Base-by-base conservation (phyloP, 73 alveolate genomes). In the Tetrahymena malaccensis region DNA sequence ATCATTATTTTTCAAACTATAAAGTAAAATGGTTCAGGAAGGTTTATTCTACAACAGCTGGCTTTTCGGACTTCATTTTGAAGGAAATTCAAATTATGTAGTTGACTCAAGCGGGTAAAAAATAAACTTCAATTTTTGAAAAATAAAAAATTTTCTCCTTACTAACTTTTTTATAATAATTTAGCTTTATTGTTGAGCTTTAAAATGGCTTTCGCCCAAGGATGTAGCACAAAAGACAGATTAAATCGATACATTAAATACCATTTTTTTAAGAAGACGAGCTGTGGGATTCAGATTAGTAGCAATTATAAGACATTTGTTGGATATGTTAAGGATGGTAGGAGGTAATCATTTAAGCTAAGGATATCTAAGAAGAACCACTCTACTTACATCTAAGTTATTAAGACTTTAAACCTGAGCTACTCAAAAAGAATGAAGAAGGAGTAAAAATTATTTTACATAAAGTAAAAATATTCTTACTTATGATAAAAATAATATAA, bases 311-410 rank as follows among this genome's bases (percentile, higher is more conserved):
- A 43, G 95, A 95, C 55, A 35, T 58, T 1, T 95, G 97, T 34
- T 95, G 97, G 97, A 95, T 95, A n/a, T 95, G 97, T 50, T 85
- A 95, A 43, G 97, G 97, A 31, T 95, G 97, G 97, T 34, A 95
- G 55, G 95, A 95, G 55, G 95, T 95, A 4, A 50, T 85, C 33
- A 85, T 95, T 8, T 56, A 95, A 89, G 84, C 95, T 4, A 94
- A 94, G 31, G 95, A 93, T 31, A 95, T 95, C 56, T 34, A 95
- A 22, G 94, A 85, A 16, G 97, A 95, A 35, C 97, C 97, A 34
- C 70, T 95, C 25, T 95, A 85, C 35, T 55, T 95, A 11, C 97
- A 95, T 55, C 4, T 95, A 19, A 95, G 85, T 19, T 85, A 35
- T 85, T 94, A 95, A 40, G 55, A 55, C 31, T 95, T 85, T 83